Evolutionary conservation across 352 stramenopile species (phyloP).

Genomic region (Pythium phragmiticola): DNA sequence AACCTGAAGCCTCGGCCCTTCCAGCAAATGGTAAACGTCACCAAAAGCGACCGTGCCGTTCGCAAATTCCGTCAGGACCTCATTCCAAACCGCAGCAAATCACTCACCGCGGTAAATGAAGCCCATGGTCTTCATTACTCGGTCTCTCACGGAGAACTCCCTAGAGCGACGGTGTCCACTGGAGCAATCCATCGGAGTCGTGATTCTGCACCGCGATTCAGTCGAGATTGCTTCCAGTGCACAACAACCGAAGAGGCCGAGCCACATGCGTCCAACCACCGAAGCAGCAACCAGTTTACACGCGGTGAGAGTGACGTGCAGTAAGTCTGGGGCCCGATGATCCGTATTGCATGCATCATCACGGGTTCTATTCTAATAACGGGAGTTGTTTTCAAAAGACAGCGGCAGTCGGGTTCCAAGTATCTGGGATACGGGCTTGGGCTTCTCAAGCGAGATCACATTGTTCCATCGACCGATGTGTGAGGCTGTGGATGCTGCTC

Average conservation of each 20-base stretch:
- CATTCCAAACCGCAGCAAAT: constrained; percentile 58
- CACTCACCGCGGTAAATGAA: constrained; percentile 39
- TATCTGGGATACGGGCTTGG: constrained; percentile 75
- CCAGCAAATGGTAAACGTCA: constrained; percentile 47
- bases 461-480: constrained; percentile 39
- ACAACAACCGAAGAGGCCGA: constrained; percentile 5
- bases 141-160: constrained; percentile 28
- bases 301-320: constrained; percentile 20
- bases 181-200: constrained; percentile 11
- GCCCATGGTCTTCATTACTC: constrained; percentile 22
- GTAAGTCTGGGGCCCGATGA: neutral
- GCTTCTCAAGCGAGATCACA: constrained; percentile 75
- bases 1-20: constrained; percentile 41
- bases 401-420: constrained; percentile 54
- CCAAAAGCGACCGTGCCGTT: constrained; percentile 55
- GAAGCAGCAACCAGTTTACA: constrained; percentile 18
- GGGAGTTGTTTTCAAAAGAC: constrained; percentile 24
- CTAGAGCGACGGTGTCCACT: neutral
- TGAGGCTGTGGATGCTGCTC: neutral
- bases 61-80: constrained; percentile 67
- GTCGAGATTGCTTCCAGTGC: constrained; percentile 69
- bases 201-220: constrained; percentile 20
- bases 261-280: neutral
- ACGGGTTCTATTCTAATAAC: neutral
- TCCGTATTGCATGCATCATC: neutral